Percentiles rank a stretch among this genome's conserved stretches.
Evolutionary conservation across 768 basidiomycete species (phyloP).

Genomic region (Leccinum imitatum): DNA sequence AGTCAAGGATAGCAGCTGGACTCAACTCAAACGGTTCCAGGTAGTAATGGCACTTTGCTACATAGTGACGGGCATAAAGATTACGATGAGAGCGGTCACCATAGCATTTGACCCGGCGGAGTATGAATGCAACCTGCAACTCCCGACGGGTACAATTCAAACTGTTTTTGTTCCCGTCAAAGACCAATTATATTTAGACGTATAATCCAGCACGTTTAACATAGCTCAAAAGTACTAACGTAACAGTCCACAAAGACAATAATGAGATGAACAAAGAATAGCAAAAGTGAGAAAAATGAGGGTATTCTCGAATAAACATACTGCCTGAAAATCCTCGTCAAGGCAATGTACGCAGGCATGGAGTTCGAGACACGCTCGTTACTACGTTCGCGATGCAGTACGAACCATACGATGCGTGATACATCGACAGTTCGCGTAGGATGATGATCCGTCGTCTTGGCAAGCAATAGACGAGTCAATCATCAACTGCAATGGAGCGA

Average conservation of each 20-base stretch:
- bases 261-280: slow-evolving; percentile 3
- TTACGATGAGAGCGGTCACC: too few relatives aligned
- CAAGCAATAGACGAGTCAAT: slow-evolving; percentile 36
- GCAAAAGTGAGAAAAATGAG: neutral
- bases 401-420: slow-evolving; percentile 67
- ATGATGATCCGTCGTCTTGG: slow-evolving; percentile 33
- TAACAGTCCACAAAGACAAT: slow-evolving; percentile 13
- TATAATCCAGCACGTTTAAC: slow-evolving; percentile 11
- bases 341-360: slow-evolving; percentile 24
- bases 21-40: too few relatives aligned
- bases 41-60: too few relatives aligned
- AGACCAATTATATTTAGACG: slow-evolving; percentile 14
- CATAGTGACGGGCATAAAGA: too few relatives aligned
- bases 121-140: neutral
- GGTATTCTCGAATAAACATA: slow-evolving; percentile 16
- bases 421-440: slow-evolving; percentile 48
- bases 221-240: slow-evolving; percentile 1
- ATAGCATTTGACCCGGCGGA: too few relatives aligned
- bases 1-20: too few relatives aligned
- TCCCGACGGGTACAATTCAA: neutral
- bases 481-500: slow-evolving; percentile 42
- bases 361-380: slow-evolving; percentile 65
- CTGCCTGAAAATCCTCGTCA: slow-evolving; percentile 27
- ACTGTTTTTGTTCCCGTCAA: neutral
- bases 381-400: slow-evolving; percentile 51